Percentiles rank a stretch among this genome's conserved stretches.
Conservation (phyloP, 1,284 basidiomycete genomes). For the Tilletia caries region DNA sequence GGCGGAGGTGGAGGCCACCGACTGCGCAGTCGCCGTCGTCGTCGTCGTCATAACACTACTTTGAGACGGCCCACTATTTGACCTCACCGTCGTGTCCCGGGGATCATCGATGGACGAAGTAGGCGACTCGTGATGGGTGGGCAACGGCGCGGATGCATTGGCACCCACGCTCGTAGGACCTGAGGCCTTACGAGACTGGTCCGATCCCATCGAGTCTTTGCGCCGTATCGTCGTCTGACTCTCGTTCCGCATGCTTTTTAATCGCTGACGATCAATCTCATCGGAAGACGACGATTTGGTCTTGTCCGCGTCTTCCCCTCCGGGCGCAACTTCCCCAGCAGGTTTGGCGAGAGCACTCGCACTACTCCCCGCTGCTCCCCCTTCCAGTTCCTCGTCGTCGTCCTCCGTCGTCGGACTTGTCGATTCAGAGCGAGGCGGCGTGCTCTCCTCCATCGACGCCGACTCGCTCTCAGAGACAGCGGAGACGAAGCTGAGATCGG, state of each 20-base stretch:
- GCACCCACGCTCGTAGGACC: neutral
- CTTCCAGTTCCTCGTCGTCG: neutral
- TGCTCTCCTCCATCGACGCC: neutral
- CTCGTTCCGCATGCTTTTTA: constrained; percentile 39
- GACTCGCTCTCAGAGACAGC: neutral
- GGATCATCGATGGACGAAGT: neutral
- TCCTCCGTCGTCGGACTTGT: constrained; percentile 10
- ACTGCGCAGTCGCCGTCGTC: neutral
- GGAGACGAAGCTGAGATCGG: neutral
- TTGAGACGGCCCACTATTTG: neutral
- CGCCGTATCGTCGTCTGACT: constrained; percentile 57
- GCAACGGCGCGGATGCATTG: constrained; percentile 20
- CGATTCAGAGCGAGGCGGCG: neutral
- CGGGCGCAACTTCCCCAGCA: too few species aligned
- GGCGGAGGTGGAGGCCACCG: neutral
- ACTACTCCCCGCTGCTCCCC: too few species aligned
- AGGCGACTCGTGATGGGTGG: constrained; percentile 38
- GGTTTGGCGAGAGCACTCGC: too few species aligned
- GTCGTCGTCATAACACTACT: neutral
- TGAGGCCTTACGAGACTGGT: neutral
- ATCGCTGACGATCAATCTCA: neutral
- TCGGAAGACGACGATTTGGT: neutral
- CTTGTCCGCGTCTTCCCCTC: neutral
- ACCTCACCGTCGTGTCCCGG: neutral
- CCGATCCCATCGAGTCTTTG: constrained; percentile 29